These are phyloP conservation scores for Fusarium gaditjirri DNA, from an alignment of 2,329 filamentous ascomycete genomes.

Conservation along the genomic window DNA sequence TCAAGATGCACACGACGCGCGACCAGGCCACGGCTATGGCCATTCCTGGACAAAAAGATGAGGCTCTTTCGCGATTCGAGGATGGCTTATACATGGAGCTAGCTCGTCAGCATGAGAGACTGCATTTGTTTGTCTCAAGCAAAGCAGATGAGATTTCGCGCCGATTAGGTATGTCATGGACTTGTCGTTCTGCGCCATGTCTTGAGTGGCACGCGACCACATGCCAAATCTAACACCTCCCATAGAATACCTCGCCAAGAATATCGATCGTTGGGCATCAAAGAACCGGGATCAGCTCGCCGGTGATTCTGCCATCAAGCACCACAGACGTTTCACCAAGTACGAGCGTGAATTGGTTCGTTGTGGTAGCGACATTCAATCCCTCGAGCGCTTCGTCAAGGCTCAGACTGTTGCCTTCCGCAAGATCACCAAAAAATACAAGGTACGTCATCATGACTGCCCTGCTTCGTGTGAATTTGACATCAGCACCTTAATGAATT, in stretches of 20 bases:
- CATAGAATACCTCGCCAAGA: slow-evolving; percentile 60
- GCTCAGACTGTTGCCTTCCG: slow-evolving; percentile 81
- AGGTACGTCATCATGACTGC: slow-evolving; percentile 47
- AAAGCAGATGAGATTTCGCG: slow-evolving; percentile 82
- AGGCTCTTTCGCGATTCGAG: slow-evolving; percentile 71
- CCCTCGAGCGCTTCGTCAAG: slow-evolving; percentile 76
- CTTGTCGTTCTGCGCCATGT: slow-evolving; percentile 7
- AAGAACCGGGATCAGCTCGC: slow-evolving; percentile 48
- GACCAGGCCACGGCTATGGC: slow-evolving; percentile 76
- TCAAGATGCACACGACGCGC: slow-evolving; percentile 81
- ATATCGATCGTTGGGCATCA: slow-evolving; percentile 59
- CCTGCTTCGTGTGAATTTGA: not conserved
- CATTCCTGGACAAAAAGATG: slow-evolving; percentile 77
- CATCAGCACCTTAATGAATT: not conserved
- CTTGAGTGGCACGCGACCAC: slow-evolving; percentile 25
- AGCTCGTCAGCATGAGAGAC: slow-evolving; percentile 78
- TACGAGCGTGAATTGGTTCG: slow-evolving; percentile 63
- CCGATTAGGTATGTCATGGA: slow-evolving; percentile 66
- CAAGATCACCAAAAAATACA: slow-evolving; percentile 88
- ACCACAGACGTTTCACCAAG: slow-evolving; percentile 63
- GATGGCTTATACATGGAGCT: slow-evolving; percentile 77
- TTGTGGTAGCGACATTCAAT: slow-evolving; percentile 77
- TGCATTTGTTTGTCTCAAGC: slow-evolving; percentile 81
- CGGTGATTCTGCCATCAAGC: slow-evolving; percentile 53
- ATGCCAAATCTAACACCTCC: slow-evolving; percentile 39